Percentiles rank a stretch among this genome's conserved stretches.
Conservation (phyloP, 2,329 filamentous ascomycete species). For the Chlorencoelia australis region DNA sequence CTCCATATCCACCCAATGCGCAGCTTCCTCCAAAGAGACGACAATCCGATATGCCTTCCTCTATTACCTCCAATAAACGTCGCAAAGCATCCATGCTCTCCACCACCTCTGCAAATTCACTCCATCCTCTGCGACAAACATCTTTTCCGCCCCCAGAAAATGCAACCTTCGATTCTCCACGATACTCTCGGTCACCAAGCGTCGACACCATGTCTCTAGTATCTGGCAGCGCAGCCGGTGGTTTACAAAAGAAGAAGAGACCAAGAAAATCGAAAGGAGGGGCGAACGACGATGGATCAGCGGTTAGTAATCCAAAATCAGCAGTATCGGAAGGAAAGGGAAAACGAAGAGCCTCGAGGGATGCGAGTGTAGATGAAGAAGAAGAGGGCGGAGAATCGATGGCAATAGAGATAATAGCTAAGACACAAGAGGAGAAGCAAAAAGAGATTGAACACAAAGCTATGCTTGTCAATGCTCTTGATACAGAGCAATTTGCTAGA, state of each 20-base stretch:
- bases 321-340: constrained; percentile 34
- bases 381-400: constrained; percentile 37
- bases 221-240: constrained; percentile 47
- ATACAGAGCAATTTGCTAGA: constrained; percentile 54
- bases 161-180: constrained; percentile 20
- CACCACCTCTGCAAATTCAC: constrained; percentile 38
- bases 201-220: constrained; percentile 50
- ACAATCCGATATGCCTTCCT: constrained; percentile 41
- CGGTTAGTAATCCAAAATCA: constrained; percentile 33
- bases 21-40: constrained; percentile 53
- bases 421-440: constrained; percentile 58
- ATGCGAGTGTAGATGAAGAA: constrained; percentile 40
- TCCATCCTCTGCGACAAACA: constrained; percentile 68
- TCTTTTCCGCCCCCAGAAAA: constrained; percentile 62
- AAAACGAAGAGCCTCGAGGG: constrained; percentile 33
- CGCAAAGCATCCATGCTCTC: constrained; percentile 61
- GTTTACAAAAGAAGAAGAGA: constrained; percentile 45
- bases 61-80: constrained; percentile 46
- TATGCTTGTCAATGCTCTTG: constrained; percentile 55
- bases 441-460: constrained; percentile 47
- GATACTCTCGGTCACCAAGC: constrained; percentile 55
- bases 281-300: constrained; percentile 39
- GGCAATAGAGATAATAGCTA: constrained; percentile 47
- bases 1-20: constrained; percentile 41
- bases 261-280: constrained; percentile 50